These are phyloP conservation scores for Logfia minima DNA, from an alignment of 129 eudicot genomes.

Conservation along the genomic window DNA sequence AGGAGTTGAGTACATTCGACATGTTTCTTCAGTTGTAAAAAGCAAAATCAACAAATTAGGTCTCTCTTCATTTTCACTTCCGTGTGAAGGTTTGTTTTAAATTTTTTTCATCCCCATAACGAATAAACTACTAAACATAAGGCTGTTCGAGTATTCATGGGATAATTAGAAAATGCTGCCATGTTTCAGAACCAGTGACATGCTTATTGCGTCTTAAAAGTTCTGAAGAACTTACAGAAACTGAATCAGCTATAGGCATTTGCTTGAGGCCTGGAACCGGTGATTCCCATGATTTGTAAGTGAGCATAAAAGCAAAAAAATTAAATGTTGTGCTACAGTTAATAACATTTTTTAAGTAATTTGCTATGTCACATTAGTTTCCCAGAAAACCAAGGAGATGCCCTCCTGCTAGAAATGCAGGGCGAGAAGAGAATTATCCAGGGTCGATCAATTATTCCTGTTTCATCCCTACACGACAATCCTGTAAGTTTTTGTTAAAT, in stretches of 20 bases:
- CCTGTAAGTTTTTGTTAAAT: conserved; percentile 53
- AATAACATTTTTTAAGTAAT: background rate
- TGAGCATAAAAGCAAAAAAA: background rate
- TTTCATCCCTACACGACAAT: conserved; percentile 63
- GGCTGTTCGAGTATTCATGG: background rate
- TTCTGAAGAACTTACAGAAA: conserved; percentile 55
- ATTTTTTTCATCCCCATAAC: background rate
- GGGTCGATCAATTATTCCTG: conserved; percentile 75
- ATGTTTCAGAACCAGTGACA: conserved; percentile 52
- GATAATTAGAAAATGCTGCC: conserved; percentile 19
- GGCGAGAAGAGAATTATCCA: conserved; percentile 62
- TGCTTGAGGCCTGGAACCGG: conserved; percentile 78
- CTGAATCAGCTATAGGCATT: conserved; percentile 49
- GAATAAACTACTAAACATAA: too few species aligned
- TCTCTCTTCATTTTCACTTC: conserved; percentile 48
- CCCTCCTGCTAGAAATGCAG: conserved; percentile 72
- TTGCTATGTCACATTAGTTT: conserved; percentile 48
- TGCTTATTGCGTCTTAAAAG: conserved; percentile 73
- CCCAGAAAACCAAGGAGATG: conserved; percentile 91
- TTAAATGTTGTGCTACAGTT: background rate
- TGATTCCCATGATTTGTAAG: conserved; percentile 90
- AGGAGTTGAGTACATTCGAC: conserved; percentile 85
- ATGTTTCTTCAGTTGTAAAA: conserved; percentile 81
- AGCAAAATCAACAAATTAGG: conserved; percentile 65
- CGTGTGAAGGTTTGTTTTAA: conserved; percentile 68